phyloP scores from a whole-genome alignment of 2,329 filamentous ascomycete genomes.

The Aspergillus pseudoterreus region DNA sequence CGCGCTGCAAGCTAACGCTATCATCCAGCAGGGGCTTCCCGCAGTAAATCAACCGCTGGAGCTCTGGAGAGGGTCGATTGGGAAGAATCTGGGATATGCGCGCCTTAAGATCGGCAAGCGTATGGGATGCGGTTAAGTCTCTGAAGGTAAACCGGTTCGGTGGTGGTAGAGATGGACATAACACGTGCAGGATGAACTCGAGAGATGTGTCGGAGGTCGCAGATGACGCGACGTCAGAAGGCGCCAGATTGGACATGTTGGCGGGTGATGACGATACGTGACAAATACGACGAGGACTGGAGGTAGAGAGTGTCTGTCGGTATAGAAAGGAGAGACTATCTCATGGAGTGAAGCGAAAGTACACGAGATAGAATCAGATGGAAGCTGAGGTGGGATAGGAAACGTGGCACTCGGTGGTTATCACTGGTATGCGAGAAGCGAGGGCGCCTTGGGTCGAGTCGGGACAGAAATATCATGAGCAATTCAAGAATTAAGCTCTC shows the following conservation, averaged over 20 bases:
- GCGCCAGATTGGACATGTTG: conserved; percentile 8
- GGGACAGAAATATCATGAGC: no score
- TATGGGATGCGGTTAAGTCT: conserved; percentile 37
- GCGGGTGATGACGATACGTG: no score
- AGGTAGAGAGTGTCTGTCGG: no score
- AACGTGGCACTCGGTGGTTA: no score
- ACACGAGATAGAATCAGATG: no score
- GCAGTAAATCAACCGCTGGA: conserved; percentile 57
- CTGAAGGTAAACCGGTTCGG: conserved; percentile 36
- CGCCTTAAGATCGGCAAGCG: conserved; percentile 51
- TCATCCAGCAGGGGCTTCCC: conserved; percentile 52
- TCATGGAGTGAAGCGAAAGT: no score
- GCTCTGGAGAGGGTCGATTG: conserved; percentile 40
- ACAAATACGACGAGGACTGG: no score
- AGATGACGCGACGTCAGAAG: conserved; percentile 1
- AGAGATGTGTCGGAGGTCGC: background rate
- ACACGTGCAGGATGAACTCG: conserved; percentile 33
- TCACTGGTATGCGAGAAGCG: no score
- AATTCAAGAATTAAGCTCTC: no score
- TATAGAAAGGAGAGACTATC: no score
- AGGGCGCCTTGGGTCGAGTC: no score
- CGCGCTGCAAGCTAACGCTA: conserved; percentile 44
- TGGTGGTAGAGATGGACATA: conserved; percentile 40
- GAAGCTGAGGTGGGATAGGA: no score
- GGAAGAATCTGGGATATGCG: conserved; percentile 50